phyloP scores from a whole-genome alignment of 768 basidiomycete genomes.

The Nevesoporus exiguus region DNA sequence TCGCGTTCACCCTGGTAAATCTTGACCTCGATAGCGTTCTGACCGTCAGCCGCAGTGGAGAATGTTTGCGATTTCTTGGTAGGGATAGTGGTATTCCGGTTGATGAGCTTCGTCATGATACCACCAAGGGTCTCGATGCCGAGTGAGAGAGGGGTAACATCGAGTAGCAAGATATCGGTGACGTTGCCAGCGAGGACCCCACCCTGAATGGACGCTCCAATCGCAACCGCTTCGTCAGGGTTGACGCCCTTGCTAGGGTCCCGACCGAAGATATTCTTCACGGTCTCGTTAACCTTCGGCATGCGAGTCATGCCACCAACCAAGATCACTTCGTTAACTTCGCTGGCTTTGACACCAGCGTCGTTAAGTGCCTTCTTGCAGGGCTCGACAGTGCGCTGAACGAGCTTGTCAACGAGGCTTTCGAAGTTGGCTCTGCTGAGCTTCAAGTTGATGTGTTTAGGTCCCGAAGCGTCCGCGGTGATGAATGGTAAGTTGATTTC shows the following conservation, averaged over 20 bases:
- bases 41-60: slow-evolving; percentile 98
- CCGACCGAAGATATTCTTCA: slow-evolving; percentile 83
- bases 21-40: slow-evolving; percentile 99
- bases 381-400: slow-evolving; percentile 89
- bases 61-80: slow-evolving; percentile 99
- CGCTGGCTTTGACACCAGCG: slow-evolving; percentile 88
- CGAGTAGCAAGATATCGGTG: slow-evolving; percentile 90
- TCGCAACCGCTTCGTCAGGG: slow-evolving; percentile 98
- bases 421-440: slow-evolving; percentile 90
- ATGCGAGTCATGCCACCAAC: slow-evolving; percentile 99
- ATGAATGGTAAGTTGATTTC: slow-evolving; percentile 99
- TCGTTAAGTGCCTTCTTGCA: slow-evolving; percentile 97
- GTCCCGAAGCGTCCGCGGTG: slow-evolving; percentile 90
- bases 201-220: slow-evolving; percentile 97
- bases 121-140: slow-evolving; percentile 97
- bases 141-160: slow-evolving; percentile 95
- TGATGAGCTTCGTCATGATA: slow-evolving; percentile 99
- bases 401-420: slow-evolving; percentile 72
- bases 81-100: slow-evolving; percentile 97
- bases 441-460: slow-evolving; percentile 95
- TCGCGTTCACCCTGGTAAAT: slow-evolving; percentile 99
- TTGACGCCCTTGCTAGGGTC: slow-evolving; percentile 99
- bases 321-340: slow-evolving; percentile 95
- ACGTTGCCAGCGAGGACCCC: slow-evolving; percentile 97
- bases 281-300: slow-evolving; percentile 92